A percentile compares a stretch with the other conserved stretches of the same genome.
Evolutionary conservation across 108 stramenopile genomes (phyloP).

Genomic region (Skeletonema menzelii): DNA sequence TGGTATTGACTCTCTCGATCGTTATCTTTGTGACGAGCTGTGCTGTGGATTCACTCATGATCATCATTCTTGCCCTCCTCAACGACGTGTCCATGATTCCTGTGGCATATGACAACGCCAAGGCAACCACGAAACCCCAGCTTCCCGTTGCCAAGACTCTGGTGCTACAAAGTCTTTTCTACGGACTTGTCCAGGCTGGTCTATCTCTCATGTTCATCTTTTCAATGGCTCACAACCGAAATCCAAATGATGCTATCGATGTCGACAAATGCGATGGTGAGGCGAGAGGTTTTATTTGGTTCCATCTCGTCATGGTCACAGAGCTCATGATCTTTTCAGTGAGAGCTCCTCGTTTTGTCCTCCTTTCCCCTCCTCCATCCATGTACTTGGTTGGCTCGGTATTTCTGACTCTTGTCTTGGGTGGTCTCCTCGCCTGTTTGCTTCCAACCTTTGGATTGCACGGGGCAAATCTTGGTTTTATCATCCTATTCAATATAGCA

Average conservation of each 20-base stretch:
- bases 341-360: slow-evolving; percentile 54
- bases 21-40: slow-evolving; percentile 71
- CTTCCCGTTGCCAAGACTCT: slow-evolving; percentile 51
- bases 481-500: slow-evolving; percentile 50
- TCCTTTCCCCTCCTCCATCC: slow-evolving; percentile 41
- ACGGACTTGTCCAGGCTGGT: slow-evolving; percentile 56
- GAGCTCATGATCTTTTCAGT: slow-evolving; percentile 68
- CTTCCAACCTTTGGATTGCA: slow-evolving; percentile 14
- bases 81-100: slow-evolving; percentile 90
- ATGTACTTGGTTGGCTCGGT: slow-evolving; percentile 50
- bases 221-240: slow-evolving; percentile 24
- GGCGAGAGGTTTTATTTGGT: slow-evolving; percentile 62
- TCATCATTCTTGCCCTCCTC: slow-evolving; percentile 83
- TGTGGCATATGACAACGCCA: slow-evolving; percentile 85
- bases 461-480: slow-evolving; percentile 32
- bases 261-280: slow-evolving; percentile 17
- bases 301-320: slow-evolving; percentile 56
- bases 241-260: slow-evolving; percentile 17
- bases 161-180: slow-evolving; percentile 52
- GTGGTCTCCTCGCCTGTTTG: slow-evolving; percentile 43
- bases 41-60: slow-evolving; percentile 70
- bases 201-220: slow-evolving; percentile 64
- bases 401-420: slow-evolving; percentile 39
- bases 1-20: slow-evolving; percentile 63
- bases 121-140: slow-evolving; percentile 56